These are phyloP conservation scores for Botrytis galanthina DNA, from an alignment of 2,329 filamentous ascomycete genomes.

Conservation along the genomic window DNA sequence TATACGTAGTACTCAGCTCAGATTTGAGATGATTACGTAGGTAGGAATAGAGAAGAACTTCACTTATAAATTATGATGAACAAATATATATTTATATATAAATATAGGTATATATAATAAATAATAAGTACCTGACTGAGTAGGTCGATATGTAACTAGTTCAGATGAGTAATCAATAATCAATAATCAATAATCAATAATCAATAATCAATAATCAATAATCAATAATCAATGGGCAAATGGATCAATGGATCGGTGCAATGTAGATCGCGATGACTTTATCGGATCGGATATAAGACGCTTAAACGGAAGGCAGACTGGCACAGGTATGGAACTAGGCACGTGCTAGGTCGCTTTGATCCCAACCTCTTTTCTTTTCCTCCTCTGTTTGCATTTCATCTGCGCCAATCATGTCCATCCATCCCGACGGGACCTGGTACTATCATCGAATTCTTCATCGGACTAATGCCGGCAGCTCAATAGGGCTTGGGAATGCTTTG, in stretches of 20 bases:
- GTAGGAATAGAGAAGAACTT: background rate
- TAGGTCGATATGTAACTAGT: no score
- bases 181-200: no score
- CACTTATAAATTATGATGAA: background rate
- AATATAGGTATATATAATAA: no score
- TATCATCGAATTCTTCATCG: background rate
- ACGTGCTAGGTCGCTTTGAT: background rate
- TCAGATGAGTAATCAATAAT: no score
- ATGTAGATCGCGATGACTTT: background rate
- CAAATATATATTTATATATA: no score
- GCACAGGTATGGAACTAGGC: no score
- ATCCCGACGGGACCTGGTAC: no score
- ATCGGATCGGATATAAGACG: conserved; percentile 1
- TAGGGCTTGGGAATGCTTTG: background rate
- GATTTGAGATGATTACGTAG: background rate
- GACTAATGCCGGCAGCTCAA: background rate
- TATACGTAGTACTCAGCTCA: background rate
- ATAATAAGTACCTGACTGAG: no score
- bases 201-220: no score
- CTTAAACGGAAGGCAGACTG: background rate
- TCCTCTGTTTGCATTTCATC: background rate
- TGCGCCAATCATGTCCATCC: background rate
- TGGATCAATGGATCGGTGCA: background rate
- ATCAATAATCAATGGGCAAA: no score
- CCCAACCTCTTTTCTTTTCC: conserved; percentile 1